Evolutionary conservation across 2,329 filamentous ascomycete species (phyloP).

Genomic region (Ambrosiella beaveri): DNA sequence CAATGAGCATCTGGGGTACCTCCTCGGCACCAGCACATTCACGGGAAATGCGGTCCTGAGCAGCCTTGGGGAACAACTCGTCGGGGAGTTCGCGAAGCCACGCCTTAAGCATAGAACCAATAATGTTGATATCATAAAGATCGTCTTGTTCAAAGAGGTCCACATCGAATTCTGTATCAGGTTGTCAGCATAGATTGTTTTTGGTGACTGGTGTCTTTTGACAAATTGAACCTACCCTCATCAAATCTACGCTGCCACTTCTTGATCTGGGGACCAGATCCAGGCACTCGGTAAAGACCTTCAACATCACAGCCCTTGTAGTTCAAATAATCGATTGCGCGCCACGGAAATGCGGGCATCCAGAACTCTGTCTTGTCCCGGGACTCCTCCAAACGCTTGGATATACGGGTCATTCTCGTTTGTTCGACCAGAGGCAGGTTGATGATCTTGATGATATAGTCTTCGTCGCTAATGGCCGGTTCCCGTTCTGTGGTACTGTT

Average conservation of each 20-base stretch:
- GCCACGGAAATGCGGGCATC: slow-evolving; percentile 94
- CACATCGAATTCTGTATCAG: slow-evolving; percentile 55
- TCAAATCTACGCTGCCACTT: slow-evolving; percentile 89
- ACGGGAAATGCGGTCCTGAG: slow-evolving; percentile 62
- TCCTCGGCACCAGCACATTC: slow-evolving; percentile 64
- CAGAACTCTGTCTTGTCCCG: slow-evolving; percentile 95
- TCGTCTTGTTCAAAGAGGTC: slow-evolving; percentile 77
- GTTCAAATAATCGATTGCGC: slow-evolving; percentile 91
- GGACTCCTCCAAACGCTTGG: slow-evolving; percentile 71
- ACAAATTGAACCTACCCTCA: slow-evolving; percentile 38
- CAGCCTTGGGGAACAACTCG: slow-evolving; percentile 73
- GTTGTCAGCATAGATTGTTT: background rate
- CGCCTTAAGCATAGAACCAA: slow-evolving; percentile 88
- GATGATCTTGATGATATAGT: slow-evolving; percentile 71
- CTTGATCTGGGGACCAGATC: slow-evolving; percentile 77
- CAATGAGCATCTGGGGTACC: slow-evolving; percentile 71
- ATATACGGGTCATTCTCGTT: slow-evolving; percentile 78
- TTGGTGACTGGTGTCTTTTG: background rate
- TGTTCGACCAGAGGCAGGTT: slow-evolving; percentile 77
- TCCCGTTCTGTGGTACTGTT: slow-evolving; percentile 54
- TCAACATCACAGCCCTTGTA: slow-evolving; percentile 89
- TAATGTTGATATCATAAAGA: slow-evolving; percentile 89
- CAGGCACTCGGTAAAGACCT: slow-evolving; percentile 81
- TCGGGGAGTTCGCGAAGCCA: slow-evolving; percentile 93
- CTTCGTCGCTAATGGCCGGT: slow-evolving; percentile 54